Percentiles rank a stretch among this genome's conserved stretches.
These are phyloP conservation scores for Sporothrix luriei DNA, from an alignment of 2,329 filamentous ascomycete species.

Conservation along the genomic window DNA sequence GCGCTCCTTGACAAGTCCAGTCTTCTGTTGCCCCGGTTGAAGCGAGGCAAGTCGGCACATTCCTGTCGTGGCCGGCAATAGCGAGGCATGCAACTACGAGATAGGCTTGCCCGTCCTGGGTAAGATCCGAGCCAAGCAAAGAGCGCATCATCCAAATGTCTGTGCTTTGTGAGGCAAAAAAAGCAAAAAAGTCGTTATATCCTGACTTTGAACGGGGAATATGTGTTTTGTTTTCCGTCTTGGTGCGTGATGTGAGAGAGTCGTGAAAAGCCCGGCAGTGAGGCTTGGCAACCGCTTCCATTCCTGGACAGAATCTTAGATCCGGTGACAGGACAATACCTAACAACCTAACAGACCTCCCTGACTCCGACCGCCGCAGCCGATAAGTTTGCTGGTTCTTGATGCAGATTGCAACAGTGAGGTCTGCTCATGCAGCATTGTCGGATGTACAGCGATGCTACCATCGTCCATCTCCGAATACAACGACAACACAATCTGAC, in stretches of 20 bases:
- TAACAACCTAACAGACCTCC: background rate
- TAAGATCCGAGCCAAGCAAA: background rate
- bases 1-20: background rate
- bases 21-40: slow-evolving; percentile 15
- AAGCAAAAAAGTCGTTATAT: background rate
- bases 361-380: background rate
- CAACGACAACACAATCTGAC: background rate
- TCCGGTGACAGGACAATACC: background rate
- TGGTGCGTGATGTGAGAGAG: background rate
- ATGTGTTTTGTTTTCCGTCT: slow-evolving; percentile 4
- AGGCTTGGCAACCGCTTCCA: slow-evolving; percentile 20
- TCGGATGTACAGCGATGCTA: background rate
- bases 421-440: background rate
- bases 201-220: background rate
- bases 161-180: background rate
- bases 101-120: background rate
- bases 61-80: background rate
- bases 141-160: slow-evolving; percentile 16
- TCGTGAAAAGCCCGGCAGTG: background rate
- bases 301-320: background rate
- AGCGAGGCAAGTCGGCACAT: slow-evolving; percentile 10
- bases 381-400: background rate
- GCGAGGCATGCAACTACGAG: background rate
- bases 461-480: background rate
- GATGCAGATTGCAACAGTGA: slow-evolving; percentile 2